Evolutionary conservation across 2,329 filamentous ascomycete species (phyloP).

Genomic region (Dryadomyces quercivorus): DNA sequence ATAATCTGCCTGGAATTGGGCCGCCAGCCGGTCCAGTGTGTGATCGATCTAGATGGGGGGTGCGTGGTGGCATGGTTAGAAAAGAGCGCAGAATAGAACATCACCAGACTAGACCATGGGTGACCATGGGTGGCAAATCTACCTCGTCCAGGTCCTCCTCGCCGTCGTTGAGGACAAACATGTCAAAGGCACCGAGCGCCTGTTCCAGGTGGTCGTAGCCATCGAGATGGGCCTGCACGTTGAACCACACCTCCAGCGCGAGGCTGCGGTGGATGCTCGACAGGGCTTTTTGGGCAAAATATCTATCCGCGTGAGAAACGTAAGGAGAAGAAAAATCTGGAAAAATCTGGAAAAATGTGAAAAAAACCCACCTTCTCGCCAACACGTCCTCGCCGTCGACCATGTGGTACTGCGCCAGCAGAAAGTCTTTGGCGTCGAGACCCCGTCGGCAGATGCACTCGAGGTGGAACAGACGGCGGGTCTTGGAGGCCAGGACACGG

Average conservation of each 20-base stretch:
- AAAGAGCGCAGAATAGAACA: background rate
- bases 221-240: conserved; percentile 28
- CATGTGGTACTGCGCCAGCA: conserved; percentile 53
- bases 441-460: conserved; percentile 60
- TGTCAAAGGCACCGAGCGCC: conserved; percentile 71
- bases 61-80: background rate
- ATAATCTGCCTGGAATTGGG: conserved; percentile 38
- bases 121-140: conserved; percentile 18
- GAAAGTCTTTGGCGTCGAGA: conserved; percentile 79
- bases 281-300: conserved; percentile 63
- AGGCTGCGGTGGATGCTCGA: conserved; percentile 70
- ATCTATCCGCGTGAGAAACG: conserved; percentile 30
- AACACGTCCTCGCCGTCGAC: conserved; percentile 57
- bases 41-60: conserved; percentile 7
- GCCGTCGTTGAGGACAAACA: conserved; percentile 70
- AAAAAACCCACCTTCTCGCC: conserved; percentile 35
- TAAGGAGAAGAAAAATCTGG: background rate
- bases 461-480: conserved; percentile 56
- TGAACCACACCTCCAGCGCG: conserved; percentile 67
- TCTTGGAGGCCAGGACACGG: conserved; percentile 57
- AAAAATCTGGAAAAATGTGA: too few species aligned
- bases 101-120: background rate
- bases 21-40: conserved; percentile 51
- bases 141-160: conserved; percentile 65
- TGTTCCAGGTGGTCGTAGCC: conserved; percentile 44